Evolutionary conservation across 176 grass and related monocot genomes (phyloP).

Genomic region (Chloris gayana): DNA sequence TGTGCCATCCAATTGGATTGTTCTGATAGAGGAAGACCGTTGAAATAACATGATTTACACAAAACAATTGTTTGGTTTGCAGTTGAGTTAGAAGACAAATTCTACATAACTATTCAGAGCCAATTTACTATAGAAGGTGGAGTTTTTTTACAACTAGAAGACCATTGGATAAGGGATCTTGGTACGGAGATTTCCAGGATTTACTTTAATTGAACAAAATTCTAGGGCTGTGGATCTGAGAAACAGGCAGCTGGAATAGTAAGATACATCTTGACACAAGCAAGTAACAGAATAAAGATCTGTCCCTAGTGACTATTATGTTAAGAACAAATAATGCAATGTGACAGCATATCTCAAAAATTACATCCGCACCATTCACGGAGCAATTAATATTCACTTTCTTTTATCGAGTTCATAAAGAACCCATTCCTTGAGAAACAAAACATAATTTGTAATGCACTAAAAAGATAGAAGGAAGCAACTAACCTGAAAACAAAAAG

Average conservation of each 20-base stretch:
- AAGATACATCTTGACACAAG: conserved; percentile 2
- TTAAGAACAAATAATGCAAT: not conserved
- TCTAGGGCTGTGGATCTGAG: not conserved
- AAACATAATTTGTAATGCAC: not conserved
- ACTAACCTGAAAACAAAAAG: conserved; percentile 87
- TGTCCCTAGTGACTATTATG: not conserved
- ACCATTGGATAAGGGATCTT: not conserved
- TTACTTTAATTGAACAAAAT: not conserved
- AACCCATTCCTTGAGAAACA: conserved; percentile 12
- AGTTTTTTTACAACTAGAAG: not conserved
- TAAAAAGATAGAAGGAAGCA: conserved; percentile 32
- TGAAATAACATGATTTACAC: conserved; percentile 14
- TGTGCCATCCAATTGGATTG: not conserved
- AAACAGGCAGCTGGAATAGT: not conserved
- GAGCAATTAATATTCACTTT: conserved; percentile 4
- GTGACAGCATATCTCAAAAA: not conserved
- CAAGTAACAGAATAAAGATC: not conserved
- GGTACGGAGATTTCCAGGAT: not conserved
- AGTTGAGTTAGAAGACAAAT: conserved; percentile 9
- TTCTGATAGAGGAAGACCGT: conserved; percentile 7
- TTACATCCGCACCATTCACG: not conserved
- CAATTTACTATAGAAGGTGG: not conserved
- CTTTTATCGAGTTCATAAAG: conserved; percentile 26
- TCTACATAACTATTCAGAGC: not conserved
- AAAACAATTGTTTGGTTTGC: not conserved